These are phyloP conservation scores for Chenopodium quinoa DNA, from an alignment of 148 eudicot genomes.

Conservation along the genomic window DNA sequence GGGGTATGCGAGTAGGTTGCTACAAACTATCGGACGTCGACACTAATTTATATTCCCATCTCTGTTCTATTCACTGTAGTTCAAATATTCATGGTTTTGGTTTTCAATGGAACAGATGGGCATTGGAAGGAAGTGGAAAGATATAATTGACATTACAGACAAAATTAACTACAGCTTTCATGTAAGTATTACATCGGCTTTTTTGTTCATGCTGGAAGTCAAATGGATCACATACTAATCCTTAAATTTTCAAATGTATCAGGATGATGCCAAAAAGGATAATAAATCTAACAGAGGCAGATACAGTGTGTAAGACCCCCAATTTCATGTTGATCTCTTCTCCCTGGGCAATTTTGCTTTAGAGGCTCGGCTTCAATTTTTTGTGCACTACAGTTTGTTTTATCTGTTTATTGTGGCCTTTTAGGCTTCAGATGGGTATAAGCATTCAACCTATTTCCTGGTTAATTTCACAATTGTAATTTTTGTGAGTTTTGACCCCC, in stretches of 20 bases:
- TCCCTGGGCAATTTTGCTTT: constrained; percentile 11
- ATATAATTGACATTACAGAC: constrained; percentile 57
- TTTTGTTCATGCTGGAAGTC: background rate
- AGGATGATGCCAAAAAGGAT: constrained; percentile 68
- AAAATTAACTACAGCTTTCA: constrained; percentile 70
- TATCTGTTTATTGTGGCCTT: background rate
- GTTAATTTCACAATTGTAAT: background rate
- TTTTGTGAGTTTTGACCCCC: background rate
- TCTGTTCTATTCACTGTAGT: background rate
- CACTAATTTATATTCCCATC: background rate
- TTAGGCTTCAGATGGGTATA: background rate
- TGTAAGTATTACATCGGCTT: constrained; percentile 33
- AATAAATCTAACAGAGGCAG: constrained; percentile 59
- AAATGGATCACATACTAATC: background rate
- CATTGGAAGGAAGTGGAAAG: constrained; percentile 96
- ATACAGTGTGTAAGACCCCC: constrained; percentile 47
- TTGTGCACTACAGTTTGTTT: constrained; percentile 4
- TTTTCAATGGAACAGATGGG: constrained; percentile 51
- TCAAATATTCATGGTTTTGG: background rate
- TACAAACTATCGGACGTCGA: background rate
- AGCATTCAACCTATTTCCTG: background rate
- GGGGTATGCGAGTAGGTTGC: too few relatives aligned
- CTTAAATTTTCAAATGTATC: constrained; percentile 16
- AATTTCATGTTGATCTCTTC: background rate
- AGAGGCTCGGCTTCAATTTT: constrained; percentile 11